phyloP scores from a whole-genome alignment of 257 asterid species.

The Capsicum chinense region DNA sequence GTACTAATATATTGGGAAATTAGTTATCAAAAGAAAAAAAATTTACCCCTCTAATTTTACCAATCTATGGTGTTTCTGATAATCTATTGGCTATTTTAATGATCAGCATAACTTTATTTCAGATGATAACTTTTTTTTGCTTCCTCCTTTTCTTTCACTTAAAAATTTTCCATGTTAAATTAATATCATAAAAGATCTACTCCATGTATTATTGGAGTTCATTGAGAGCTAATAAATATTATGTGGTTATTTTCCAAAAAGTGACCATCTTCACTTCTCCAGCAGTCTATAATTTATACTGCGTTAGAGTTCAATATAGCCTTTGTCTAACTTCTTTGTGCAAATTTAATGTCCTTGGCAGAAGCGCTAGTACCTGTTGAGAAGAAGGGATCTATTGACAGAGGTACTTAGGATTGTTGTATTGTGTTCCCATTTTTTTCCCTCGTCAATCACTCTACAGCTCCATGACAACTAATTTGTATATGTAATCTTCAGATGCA shows the following conservation, averaged over 20 bases:
- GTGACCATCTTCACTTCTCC: background rate
- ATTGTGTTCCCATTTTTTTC: background rate
- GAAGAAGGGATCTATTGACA: conserved; percentile 67
- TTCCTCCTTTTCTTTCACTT: background rate
- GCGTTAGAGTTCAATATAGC: background rate
- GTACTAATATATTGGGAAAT: too few relatives aligned
- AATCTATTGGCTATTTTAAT: background rate
- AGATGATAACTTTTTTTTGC: background rate
- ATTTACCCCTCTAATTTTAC: background rate
- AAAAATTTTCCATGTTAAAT: background rate
- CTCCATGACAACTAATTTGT: conserved; percentile 24
- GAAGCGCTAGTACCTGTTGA: conserved; percentile 64
- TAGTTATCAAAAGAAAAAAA: too few relatives aligned
- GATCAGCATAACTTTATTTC: background rate
- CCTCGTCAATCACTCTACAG: background rate
- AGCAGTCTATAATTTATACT: background rate
- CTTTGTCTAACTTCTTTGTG: background rate
- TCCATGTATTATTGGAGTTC: conserved; percentile 19
- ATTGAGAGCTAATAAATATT: background rate
- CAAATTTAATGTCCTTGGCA: conserved; percentile 32
- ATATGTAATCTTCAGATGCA: conserved; percentile 51
- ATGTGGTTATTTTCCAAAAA: background rate
- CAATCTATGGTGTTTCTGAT: background rate
- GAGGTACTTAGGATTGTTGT: conserved; percentile 59
- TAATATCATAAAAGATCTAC: background rate